phyloP scores from a whole-genome alignment of 441 rosid species.

The Geranium incanum region DNA sequence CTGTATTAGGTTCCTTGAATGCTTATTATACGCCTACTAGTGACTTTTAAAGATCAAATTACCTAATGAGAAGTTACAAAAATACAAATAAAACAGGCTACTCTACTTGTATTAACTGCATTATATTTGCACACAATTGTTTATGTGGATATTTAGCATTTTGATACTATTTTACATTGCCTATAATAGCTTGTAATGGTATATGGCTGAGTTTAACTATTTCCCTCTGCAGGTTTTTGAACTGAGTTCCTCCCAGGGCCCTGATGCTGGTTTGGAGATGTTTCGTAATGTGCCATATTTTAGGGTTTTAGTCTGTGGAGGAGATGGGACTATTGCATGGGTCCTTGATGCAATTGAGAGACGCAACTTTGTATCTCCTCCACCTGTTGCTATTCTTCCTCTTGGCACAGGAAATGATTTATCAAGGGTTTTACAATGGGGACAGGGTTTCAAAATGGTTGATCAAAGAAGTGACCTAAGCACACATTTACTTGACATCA shows the following conservation, averaged over 20 bases:
- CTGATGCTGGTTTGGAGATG: slow-evolving; percentile 54
- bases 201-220: slow-evolving; percentile 11
- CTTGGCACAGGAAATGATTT: slow-evolving; percentile 73
- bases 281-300: slow-evolving; percentile 46
- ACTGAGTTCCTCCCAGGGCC: slow-evolving; percentile 52
- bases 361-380: slow-evolving; percentile 52
- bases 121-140: no score
- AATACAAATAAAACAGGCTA: no score
- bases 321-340: slow-evolving; percentile 76
- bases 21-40: not conserved
- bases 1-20: not conserved
- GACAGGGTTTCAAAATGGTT: slow-evolving; percentile 48
- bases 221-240: slow-evolving; percentile 45
- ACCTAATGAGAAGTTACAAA: no score
- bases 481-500: slow-evolving; percentile 47
- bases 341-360: slow-evolving; percentile 60
- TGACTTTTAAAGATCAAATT: not conserved
- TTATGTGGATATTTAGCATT: no score
- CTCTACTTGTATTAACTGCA: no score
- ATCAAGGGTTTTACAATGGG: slow-evolving; percentile 65
- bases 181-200: not conserved
- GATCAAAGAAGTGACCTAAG: slow-evolving; percentile 50
- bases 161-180: no score
- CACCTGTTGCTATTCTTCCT: slow-evolving; percentile 65
- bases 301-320: slow-evolving; percentile 66